Evolutionary conservation across 176 grass and related monocot species (phyloP), one percentile per base, ranked within the genome.

Genomic region (Triticum monococcum): DNA sequence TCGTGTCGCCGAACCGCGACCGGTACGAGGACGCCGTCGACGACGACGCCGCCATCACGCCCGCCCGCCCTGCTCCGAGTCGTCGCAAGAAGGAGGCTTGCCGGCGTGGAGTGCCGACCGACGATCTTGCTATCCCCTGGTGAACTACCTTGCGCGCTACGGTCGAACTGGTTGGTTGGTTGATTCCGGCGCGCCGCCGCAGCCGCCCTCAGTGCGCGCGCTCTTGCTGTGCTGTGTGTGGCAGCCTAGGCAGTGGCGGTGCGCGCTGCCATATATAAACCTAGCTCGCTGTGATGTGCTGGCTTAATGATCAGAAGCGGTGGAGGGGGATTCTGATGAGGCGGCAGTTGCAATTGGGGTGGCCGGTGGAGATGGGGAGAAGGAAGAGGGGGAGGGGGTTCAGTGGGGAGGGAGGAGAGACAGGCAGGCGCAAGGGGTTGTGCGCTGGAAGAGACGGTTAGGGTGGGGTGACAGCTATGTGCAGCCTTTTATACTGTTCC

Each of bases 1-100:
- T 96, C 60, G 97, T 99, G 85, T 99, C 97, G n/a, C 94, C 94
- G 82, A 94, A 99, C 70, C 90, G 86, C 52, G 92, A 96, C 64
- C 94, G 79, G 89, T 80, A 80, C 68, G 41, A 13, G 12, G 89
- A 0, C 9, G 89, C 35, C 33, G 89, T 28, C 16, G 81, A 28
- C 23, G 85, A 62, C 75, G 89, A 1, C 20, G 89, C 35, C 20
- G 77, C 61, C 89, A 85, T 81, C 80, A 1, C 40, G 30, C 24
- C 3, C 65, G 3, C 8, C 4, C 38, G 41, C 12, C 73, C 56
- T 9, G 18, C 20, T 22, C 17, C 12, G 14, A 82, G 17, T 8
- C 12, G 22, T 4, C 54, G 54, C 54, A 59, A 59, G 18, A 59
- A 22, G 54, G 54, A 3, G 18, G 54, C 54, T 59, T 20, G 54